Evolutionary conservation across 2,329 filamentous ascomycete genomes (phyloP).

Genomic region (Fonsecaea erecta): DNA sequence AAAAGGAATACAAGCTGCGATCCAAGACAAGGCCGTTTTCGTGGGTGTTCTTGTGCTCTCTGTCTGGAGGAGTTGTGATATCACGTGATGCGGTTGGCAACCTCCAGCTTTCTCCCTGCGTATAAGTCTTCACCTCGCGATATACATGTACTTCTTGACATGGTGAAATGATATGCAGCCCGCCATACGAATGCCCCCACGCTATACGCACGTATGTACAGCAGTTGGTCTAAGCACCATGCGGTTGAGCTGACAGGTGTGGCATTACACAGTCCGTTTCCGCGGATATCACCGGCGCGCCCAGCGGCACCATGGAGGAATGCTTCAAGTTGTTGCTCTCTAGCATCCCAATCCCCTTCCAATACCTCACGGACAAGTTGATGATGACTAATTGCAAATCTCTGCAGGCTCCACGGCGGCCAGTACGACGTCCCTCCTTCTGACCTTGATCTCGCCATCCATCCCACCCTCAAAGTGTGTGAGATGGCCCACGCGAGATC

Average conservation of each 20-base stretch:
- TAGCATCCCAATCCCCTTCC: background rate
- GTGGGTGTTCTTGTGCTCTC: background rate
- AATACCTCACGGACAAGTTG: background rate
- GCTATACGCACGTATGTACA: background rate
- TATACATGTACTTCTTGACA: background rate
- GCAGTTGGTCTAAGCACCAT: background rate
- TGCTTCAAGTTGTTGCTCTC: background rate
- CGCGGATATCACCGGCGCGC: constrained; percentile 16
- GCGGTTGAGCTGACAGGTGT: background rate
- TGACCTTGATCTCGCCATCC: background rate
- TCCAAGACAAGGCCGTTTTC: background rate
- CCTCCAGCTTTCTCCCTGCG: background rate
- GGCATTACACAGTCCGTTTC: background rate
- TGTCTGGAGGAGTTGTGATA: background rate
- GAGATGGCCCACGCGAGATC: background rate
- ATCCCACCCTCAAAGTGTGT: background rate
- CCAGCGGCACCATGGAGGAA: background rate
- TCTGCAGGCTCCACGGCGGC: background rate
- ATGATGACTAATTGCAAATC: constrained; percentile 3
- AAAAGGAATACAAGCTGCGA: background rate
- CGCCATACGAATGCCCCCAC: background rate
- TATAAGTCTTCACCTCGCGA: background rate
- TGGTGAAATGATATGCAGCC: background rate
- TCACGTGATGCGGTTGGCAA: background rate
- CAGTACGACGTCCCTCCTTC: background rate